These are phyloP conservation scores for Kodamaea restingae DNA, from an alignment of 805 yeast species.

Conservation along the genomic window DNA sequence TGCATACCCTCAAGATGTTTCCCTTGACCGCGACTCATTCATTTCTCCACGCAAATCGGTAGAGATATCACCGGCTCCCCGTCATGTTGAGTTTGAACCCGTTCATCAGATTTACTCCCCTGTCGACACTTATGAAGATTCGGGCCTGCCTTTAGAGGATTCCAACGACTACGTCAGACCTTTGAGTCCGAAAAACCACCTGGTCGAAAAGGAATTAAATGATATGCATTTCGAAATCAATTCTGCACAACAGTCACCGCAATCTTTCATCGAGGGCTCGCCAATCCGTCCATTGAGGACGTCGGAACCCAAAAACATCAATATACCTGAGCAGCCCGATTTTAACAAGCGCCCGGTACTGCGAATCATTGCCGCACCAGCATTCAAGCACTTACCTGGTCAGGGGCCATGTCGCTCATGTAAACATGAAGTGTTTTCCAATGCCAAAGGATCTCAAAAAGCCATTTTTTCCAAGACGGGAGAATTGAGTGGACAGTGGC, in stretches of 20 bases:
- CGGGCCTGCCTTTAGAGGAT: neutral
- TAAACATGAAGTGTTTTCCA: conserved; percentile 43
- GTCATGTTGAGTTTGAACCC: conserved; percentile 5
- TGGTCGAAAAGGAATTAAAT: conserved; percentile 30
- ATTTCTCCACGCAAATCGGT: conserved; percentile 4
- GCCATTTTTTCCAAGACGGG: conserved; percentile 81
- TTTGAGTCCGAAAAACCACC: conserved; percentile 32
- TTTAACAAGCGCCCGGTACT: conserved; percentile 1
- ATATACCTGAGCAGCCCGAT: neutral
- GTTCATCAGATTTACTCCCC: neutral
- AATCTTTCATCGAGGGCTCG: neutral
- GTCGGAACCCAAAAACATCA: neutral
- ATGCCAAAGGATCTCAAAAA: conserved; percentile 39
- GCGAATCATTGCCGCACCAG: conserved; percentile 4
- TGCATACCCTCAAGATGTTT: conserved; percentile 8
- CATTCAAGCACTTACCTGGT: conserved; percentile 39
- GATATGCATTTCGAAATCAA: conserved; percentile 21
- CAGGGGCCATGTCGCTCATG: conserved; percentile 83
- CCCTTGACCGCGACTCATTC: conserved; percentile 7
- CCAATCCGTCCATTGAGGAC: conserved; percentile 1
- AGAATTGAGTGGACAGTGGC: conserved; percentile 93
- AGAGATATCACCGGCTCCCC: neutral
- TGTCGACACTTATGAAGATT: neutral
- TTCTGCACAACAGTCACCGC: neutral
- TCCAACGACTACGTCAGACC: conserved; percentile 14